phyloP scores from a whole-genome alignment of 129 eudicot genomes.

The Helianthus tuberosus region DNA sequence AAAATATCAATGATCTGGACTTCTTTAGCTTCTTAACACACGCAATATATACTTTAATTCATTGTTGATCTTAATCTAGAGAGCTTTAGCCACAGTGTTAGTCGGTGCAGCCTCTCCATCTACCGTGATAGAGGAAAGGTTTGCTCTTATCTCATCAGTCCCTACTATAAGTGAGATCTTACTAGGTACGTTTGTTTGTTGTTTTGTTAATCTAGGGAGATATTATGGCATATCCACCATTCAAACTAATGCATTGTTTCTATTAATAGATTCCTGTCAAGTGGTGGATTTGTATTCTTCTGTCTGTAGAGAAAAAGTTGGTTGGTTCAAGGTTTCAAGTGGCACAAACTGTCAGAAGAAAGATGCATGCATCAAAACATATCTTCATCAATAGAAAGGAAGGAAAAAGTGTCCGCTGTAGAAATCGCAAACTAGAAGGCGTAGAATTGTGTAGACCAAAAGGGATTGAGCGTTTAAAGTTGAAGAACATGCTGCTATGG shows the following conservation, averaged over 20 bases:
- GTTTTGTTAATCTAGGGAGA: conserved; percentile 25
- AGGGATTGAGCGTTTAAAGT: background rate
- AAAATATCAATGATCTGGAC: conserved; percentile 21
- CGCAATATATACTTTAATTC: conserved; percentile 3
- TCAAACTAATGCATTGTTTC: conserved; percentile 21
- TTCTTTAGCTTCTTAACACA: conserved; percentile 15
- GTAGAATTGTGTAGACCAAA: background rate
- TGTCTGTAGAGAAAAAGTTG: conserved; percentile 26
- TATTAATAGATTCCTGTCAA: conserved; percentile 27
- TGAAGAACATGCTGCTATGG: no score
- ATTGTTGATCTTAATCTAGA: conserved; percentile 32
- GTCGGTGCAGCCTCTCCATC: no score
- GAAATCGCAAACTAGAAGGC: background rate
- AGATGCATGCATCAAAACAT: conserved; percentile 24
- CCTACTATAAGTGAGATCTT: no score
- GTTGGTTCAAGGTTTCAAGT: conserved; percentile 27
- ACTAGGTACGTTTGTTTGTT: no score
- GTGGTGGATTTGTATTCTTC: conserved; percentile 38
- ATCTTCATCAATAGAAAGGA: background rate
- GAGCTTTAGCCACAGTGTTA: no score
- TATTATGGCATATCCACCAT: conserved; percentile 18
- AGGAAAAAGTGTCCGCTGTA: background rate
- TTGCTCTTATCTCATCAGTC: no score
- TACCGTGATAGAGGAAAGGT: no score
- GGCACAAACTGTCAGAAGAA: conserved; percentile 32